Conservation (phyloP, 164 flowering plant genomes). For the Umbellularia californica region DNA sequence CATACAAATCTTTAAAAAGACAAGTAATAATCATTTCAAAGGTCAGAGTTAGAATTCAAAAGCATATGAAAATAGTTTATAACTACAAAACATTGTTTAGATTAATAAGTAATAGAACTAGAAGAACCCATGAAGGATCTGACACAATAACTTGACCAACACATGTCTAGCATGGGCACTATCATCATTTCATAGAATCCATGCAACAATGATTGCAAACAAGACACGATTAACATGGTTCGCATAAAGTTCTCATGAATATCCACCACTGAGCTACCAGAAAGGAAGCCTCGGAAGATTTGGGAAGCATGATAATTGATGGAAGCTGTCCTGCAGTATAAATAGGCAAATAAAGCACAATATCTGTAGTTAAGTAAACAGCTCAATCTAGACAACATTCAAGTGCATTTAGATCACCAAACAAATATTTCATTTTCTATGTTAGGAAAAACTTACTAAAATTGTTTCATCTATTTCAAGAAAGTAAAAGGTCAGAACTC, state of each 20-base stretch:
- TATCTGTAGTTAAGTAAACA: neutral
- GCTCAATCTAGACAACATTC: neutral
- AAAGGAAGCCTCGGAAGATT: neutral
- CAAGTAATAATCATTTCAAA: too few relatives aligned
- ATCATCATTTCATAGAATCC: too few relatives aligned
- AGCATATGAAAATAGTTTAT: neutral
- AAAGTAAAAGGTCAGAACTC: neutral
- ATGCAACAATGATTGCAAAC: too few relatives aligned
- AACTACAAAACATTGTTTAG: neutral
- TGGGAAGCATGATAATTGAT: neutral
- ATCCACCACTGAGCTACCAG: neutral
- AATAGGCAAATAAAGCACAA: neutral
- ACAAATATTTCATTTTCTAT: neutral
- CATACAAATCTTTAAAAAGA: too few relatives aligned
- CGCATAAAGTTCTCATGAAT: neutral
- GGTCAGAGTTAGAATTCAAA: too few relatives aligned
- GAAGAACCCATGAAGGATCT: neutral
- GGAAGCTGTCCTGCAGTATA: neutral
- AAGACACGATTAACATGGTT: neutral
- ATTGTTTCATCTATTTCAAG: constrained; percentile 2
- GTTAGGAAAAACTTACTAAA: neutral
- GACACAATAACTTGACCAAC: too few relatives aligned
- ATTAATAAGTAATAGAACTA: neutral
- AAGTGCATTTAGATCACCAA: constrained; percentile 1
- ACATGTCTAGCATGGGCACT: too few relatives aligned